A percentile compares a stretch with the other conserved stretches of the same genome.
These are phyloP conservation scores for Penstemon davidsonii DNA, from an alignment of 257 asterid genomes.

Conservation along the genomic window DNA sequence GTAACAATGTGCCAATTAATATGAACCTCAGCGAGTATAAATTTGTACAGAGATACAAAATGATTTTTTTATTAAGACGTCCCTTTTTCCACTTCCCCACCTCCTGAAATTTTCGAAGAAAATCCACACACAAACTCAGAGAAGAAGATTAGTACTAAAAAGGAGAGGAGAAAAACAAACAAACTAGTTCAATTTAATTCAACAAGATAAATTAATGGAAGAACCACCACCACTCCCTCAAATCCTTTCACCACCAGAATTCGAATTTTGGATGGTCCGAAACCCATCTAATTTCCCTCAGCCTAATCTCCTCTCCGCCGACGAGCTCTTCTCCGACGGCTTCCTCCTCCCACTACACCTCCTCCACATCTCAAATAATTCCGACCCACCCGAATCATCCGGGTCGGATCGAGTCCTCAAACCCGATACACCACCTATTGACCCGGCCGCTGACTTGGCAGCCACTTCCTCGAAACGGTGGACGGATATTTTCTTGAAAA, in stretches of 20 bases:
- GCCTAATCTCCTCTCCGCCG: constrained; percentile 79
- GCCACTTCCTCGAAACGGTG: constrained; percentile 74
- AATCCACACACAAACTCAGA: not conserved
- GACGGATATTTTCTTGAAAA: constrained; percentile 69
- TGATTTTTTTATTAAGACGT: too few relatives aligned
- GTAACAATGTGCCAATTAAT: too few relatives aligned
- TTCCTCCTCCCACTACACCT: constrained; percentile 79
- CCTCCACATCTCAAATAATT: constrained; percentile 40
- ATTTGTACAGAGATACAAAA: too few relatives aligned
- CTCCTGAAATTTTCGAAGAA: too few relatives aligned
- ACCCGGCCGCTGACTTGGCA: not conserved
- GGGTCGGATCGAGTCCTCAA: constrained; percentile 37
- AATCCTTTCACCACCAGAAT: constrained; percentile 67
- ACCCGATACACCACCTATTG: not conserved
- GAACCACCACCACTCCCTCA: constrained; percentile 42
- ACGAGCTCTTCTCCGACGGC: constrained; percentile 85
- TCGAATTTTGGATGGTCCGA: constrained; percentile 82
- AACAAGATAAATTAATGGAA: constrained; percentile 33
- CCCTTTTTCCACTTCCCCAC: too few relatives aligned
- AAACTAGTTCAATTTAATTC: not conserved
- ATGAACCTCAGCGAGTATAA: too few relatives aligned
- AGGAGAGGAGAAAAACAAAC: not conserved
- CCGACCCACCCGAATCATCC: constrained; percentile 29
- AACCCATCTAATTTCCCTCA: constrained; percentile 63
- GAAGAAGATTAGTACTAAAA: too few relatives aligned